Evolutionary conservation across 805 yeast genomes (phyloP).

Genomic region (Lipomyces lipofer): DNA sequence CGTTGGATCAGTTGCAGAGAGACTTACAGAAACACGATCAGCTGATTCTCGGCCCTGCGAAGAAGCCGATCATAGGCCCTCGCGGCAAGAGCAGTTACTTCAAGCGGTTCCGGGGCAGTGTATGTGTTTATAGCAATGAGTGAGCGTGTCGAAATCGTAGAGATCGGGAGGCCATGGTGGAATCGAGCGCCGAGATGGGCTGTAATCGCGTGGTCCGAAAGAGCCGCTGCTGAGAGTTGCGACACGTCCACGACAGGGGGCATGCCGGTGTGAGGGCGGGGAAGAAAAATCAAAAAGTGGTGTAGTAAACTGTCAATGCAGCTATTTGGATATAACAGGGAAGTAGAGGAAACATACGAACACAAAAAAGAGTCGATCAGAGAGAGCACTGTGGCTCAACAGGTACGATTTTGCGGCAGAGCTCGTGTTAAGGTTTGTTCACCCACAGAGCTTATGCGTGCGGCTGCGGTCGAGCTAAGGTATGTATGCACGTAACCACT

Average conservation of each 20-base stretch:
- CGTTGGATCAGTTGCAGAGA: neutral
- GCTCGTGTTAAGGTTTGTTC: too few relatives aligned
- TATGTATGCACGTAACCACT: too few relatives aligned
- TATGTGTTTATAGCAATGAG: conserved; percentile 45
- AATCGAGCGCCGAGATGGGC: conserved; percentile 47
- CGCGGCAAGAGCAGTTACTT: conserved; percentile 43
- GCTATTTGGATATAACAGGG: too few relatives aligned
- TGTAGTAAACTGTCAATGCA: too few relatives aligned
- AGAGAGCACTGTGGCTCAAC: too few relatives aligned
- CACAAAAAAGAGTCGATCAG: too few relatives aligned
- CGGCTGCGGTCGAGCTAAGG: too few relatives aligned
- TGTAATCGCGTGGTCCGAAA: conserved; percentile 45
- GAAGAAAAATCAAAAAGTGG: too few relatives aligned
- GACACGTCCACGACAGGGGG: conserved; percentile 40
- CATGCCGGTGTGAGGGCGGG: conserved; percentile 3
- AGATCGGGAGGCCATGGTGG: conserved; percentile 46
- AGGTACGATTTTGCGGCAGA: too few relatives aligned
- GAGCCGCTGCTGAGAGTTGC: conserved; percentile 40
- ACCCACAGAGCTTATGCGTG: too few relatives aligned
- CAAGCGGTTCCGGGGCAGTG: conserved; percentile 40
- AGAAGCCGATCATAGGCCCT: conserved; percentile 42
- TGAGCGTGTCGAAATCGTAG: conserved; percentile 42
- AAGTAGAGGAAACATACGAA: too few relatives aligned
- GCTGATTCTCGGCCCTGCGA: conserved; percentile 42
- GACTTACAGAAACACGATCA: conserved; percentile 38